Conservation (phyloP, 208 protist species). For the Naegleria fowleri region DNA sequence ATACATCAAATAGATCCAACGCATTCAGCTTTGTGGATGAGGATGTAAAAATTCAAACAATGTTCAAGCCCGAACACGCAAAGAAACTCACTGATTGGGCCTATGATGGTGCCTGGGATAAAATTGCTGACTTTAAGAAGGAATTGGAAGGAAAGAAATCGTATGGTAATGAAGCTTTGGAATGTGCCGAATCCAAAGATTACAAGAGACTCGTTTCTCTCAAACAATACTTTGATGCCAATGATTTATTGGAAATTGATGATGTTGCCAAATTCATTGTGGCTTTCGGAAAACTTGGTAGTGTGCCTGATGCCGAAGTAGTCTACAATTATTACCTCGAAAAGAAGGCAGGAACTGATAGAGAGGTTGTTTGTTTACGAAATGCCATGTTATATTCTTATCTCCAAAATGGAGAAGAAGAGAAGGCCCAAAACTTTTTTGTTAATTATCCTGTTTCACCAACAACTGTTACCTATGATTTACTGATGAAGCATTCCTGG, state of each 20-base stretch:
- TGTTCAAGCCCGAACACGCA: background rate
- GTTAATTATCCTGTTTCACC: background rate
- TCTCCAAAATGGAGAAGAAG: background rate
- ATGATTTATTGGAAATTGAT: background rate
- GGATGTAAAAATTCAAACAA: too few species aligned
- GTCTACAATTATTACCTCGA: background rate
- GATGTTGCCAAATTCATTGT: background rate
- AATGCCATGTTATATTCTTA: background rate
- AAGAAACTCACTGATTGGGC: background rate
- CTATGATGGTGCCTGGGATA: background rate
- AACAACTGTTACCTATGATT: background rate
- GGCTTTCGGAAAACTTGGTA: background rate
- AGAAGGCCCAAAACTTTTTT: background rate
- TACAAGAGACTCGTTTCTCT: background rate
- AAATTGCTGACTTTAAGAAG: background rate
- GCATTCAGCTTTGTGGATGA: too few species aligned
- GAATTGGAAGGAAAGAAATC: background rate
- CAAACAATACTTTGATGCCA: background rate
- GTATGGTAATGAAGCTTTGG: background rate
- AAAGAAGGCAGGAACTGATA: background rate
- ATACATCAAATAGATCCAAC: too few species aligned
- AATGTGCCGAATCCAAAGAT: background rate
- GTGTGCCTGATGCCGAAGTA: background rate
- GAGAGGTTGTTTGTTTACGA: background rate
- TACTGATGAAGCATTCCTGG: background rate